A percentile compares a stretch with the other conserved stretches of the same genome.
Evolutionary conservation across 1,139 yeast genomes (phyloP).

Genomic region (Suhomyces guaymorum): DNA sequence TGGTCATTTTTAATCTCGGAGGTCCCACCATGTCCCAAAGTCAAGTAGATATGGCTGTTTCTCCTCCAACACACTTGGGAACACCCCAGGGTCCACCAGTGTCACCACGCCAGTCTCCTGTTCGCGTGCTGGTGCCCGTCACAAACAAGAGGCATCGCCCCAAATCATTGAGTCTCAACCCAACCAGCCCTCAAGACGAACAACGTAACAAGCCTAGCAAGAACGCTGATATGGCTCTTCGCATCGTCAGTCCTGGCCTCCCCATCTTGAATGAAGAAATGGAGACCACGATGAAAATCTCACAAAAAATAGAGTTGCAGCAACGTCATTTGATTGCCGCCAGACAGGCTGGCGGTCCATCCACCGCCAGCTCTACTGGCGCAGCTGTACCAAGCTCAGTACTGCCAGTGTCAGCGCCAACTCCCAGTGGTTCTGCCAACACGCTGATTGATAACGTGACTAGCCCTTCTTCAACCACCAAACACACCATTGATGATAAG

Average conservation of each 20-base stretch:
- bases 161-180: constrained; percentile 22
- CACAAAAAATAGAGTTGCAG: constrained; percentile 50
- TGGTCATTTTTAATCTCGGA: constrained; percentile 1
- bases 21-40: constrained; percentile 19
- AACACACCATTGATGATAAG: constrained; percentile 15
- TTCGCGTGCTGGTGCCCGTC: constrained; percentile 5
- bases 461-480: constrained; percentile 1
- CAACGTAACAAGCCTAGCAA: constrained; percentile 3
- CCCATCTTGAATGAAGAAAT: constrained; percentile 48
- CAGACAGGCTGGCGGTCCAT: constrained; percentile 21
- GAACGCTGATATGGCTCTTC: constrained; percentile 31
- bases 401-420: constrained; percentile 1
- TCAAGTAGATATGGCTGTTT: constrained; percentile 20
- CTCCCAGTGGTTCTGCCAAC: constrained; percentile 7
- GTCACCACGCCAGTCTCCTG: constrained; percentile 6
- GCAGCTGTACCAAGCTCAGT: no score
- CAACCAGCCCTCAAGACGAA: constrained; percentile 13
- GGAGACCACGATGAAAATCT: constrained; percentile 47
- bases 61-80: constrained; percentile 8
- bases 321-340: constrained; percentile 50
- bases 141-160: constrained; percentile 28
- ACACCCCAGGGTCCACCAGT: constrained; percentile 5
- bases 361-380: constrained; percentile 6
- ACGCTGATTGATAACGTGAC: constrained; percentile 5
- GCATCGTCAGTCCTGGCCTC: constrained; percentile 51